Evolutionary conservation across 768 basidiomycete genomes (phyloP), one percentile per base, ranked within the genome.

Genomic region (Nidula microcarpa): DNA sequence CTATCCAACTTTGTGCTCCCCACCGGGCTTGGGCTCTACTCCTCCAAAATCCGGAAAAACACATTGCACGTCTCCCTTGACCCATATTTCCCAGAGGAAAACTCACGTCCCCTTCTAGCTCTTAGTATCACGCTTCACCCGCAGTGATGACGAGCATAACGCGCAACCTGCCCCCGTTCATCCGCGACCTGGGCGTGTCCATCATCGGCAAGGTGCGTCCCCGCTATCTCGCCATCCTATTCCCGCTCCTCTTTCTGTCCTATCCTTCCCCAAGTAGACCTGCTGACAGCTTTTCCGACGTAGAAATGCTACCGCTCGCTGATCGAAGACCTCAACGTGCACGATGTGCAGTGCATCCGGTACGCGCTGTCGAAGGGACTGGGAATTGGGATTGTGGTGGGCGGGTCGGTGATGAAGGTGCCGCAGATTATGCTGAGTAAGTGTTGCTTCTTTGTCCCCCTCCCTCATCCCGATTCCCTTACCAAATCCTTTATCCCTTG

Each of bases 401-500:
- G 87, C 43, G 91, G 92, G 0, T 83, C 85, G 4, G 89, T 95
- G 57, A 86, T 95, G 82, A 95, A 95, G 67, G 78, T 95, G 8
- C 96, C 96, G 1, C 96, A 98, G 66, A 74, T 97, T n/a, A 61
- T 91, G 32, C 79, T 93, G 51, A 91, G 91, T 91, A 60, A 63
- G 89, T 74, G 34, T 3, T 35, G 1, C 18, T n/a, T 39, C 6
- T 14, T 39, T 35, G 23, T 16, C n/a, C 13, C 11, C 5, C 23
- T 30, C 23, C 23, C 4, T 30, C 23, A 30, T 30, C 23, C 23
- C 23, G 23, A 30, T 4, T 30, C 23, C 23, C 23, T 30, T 30
- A 4, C 23, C 23, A 30, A 30, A 30, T 4, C 23, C 4, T 4
- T 30, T 30, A 30, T 30, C 23, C 23, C 23, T 30, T 30, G 23